phyloP scores from a whole-genome alignment of 805 yeast genomes.

The Wickerhamia fluorescens region DNA sequence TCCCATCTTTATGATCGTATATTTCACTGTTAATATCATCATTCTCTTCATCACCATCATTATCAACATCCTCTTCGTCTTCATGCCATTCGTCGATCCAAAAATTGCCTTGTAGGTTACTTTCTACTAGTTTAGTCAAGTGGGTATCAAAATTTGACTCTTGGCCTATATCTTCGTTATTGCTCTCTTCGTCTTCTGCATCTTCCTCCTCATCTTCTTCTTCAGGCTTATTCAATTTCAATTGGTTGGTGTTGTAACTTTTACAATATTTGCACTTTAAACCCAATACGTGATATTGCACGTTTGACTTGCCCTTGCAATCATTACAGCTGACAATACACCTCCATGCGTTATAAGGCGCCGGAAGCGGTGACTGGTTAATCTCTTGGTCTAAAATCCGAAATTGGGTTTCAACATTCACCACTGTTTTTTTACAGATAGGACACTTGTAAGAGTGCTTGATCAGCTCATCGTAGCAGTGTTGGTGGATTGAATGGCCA shows the following conservation, averaged over 20 bases:
- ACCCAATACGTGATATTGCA: slow-evolving; percentile 77
- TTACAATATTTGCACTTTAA: slow-evolving; percentile 80
- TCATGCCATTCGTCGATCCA: slow-evolving; percentile 21
- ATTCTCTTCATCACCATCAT: slow-evolving; percentile 15
- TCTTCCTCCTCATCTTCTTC: slow-evolving; percentile 33
- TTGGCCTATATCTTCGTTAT: slow-evolving; percentile 6
- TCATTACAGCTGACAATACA: slow-evolving; percentile 77
- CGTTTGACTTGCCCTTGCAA: slow-evolving; percentile 75
- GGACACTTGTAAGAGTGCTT: slow-evolving; percentile 88
- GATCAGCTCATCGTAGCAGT: slow-evolving; percentile 76
- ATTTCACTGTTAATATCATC: slow-evolving; percentile 15
- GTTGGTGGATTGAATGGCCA: slow-evolving; percentile 90
- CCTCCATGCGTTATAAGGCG: slow-evolving; percentile 70
- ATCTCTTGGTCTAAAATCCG: slow-evolving; percentile 83
- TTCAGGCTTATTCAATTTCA: slow-evolving; percentile 63
- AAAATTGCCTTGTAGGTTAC: slow-evolving; percentile 32
- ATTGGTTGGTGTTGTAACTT: slow-evolving; percentile 79
- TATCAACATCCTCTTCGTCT: slow-evolving; percentile 19
- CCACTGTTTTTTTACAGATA: slow-evolving; percentile 73
- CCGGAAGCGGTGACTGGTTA: slow-evolving; percentile 66
- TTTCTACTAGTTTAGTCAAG: slow-evolving; percentile 25
- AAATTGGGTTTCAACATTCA: slow-evolving; percentile 85
- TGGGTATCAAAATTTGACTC: slow-evolving; percentile 8
- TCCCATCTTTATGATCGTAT: slow-evolving; percentile 13
- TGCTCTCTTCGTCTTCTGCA: too few relatives aligned